Conservation (phyloP, 805 yeast genomes). For the Ogataea philodendri region DNA sequence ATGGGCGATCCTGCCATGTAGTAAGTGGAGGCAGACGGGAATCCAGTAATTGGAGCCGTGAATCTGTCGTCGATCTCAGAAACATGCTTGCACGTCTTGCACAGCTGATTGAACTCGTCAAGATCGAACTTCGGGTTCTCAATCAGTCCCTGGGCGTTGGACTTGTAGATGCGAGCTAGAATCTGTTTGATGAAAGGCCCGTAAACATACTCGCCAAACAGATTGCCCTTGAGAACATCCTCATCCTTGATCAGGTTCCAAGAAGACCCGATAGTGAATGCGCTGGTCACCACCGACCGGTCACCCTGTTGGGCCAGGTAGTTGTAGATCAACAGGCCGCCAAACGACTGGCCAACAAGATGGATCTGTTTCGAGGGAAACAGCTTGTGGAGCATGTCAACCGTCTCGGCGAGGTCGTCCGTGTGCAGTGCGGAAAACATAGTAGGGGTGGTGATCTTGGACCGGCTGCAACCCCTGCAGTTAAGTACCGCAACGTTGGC, state of each 20-base stretch:
- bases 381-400: conserved; percentile 46
- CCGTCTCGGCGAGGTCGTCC: conserved; percentile 60
- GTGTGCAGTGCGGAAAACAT: conserved; percentile 69
- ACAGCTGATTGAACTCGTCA: conserved; percentile 31
- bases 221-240: conserved; percentile 39
- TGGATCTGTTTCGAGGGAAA: conserved; percentile 66
- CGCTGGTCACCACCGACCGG: conserved; percentile 51
- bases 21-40: conserved; percentile 59
- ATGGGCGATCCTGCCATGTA: conserved; percentile 65
- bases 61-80: conserved; percentile 59
- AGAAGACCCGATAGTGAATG: conserved; percentile 62
- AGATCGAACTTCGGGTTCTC: conserved; percentile 31
- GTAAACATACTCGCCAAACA: conserved; percentile 41
- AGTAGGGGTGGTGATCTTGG: conserved; percentile 66
- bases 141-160: conserved; percentile 38
- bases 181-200: conserved; percentile 41
- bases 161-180: conserved; percentile 43
- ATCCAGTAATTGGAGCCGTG: conserved; percentile 63
- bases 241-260: conserved; percentile 67
- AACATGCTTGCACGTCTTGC: conserved; percentile 40
- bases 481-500: conserved; percentile 60
- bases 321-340: conserved; percentile 64
- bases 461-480: conserved; percentile 75
- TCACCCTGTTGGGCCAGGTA: conserved; percentile 68
- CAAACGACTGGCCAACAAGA: conserved; percentile 69